Percentiles rank a stretch among this genome's conserved stretches.
These are phyloP conservation scores for Kwoniella bestiolae DNA, from an alignment of 768 basidiomycete species.

Conservation along the genomic window DNA sequence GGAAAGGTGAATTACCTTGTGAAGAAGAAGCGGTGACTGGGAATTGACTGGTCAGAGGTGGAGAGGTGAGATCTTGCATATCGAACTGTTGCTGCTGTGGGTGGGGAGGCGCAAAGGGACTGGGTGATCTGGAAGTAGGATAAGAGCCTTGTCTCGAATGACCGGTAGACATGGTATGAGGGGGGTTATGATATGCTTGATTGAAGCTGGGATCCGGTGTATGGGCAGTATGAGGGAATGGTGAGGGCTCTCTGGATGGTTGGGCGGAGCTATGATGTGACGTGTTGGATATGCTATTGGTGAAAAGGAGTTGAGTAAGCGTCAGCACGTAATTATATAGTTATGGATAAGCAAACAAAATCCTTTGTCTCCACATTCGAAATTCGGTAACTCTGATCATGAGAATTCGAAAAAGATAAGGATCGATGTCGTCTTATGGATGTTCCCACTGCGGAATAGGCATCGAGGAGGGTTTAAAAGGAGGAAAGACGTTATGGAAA, in stretches of 20 bases:
- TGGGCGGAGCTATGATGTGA: conserved; percentile 19
- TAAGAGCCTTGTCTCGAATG: conserved; percentile 25
- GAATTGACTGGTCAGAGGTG: conserved; percentile 19
- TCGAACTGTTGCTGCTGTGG: conserved; percentile 6
- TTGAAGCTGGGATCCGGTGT: conserved; percentile 12
- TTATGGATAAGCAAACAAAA: background rate
- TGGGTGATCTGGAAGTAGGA: conserved; percentile 25
- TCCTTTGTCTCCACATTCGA: background rate
- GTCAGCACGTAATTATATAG: background rate
- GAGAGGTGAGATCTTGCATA: conserved; percentile 24
- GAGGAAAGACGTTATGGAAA: too few species aligned
- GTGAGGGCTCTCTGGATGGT: conserved; percentile 32
- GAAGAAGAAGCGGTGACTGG: conserved; percentile 16
- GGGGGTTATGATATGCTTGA: conserved; percentile 13
- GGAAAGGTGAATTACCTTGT: conserved; percentile 30
- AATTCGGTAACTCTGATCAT: too few species aligned
- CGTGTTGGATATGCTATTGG: conserved; percentile 29
- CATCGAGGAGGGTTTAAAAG: too few species aligned
- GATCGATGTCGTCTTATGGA: too few species aligned
- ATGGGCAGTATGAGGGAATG: conserved; percentile 18
- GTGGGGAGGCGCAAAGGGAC: conserved; percentile 27
- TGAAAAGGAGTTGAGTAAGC: background rate
- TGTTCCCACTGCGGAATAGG: too few species aligned
- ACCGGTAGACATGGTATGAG: conserved; percentile 14
- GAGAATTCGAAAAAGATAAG: background rate